These are phyloP conservation scores for Vigna hirtella DNA, from an alignment of 306 rosid genomes.

Conservation along the genomic window DNA sequence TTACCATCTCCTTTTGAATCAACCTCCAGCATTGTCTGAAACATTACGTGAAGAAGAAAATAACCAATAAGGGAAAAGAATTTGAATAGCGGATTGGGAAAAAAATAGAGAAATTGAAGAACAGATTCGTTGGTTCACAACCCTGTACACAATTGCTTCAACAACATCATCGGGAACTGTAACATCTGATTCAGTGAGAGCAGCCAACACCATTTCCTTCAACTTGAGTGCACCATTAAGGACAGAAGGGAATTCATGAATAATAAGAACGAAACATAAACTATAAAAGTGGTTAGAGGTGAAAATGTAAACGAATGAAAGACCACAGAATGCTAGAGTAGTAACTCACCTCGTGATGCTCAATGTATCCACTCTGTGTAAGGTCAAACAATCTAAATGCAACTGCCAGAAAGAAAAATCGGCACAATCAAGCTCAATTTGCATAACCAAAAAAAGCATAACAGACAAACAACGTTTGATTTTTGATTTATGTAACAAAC, in stretches of 20 bases:
- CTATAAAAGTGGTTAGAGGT: neutral
- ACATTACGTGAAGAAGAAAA: constrained; percentile 13
- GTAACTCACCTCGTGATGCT: constrained; percentile 55
- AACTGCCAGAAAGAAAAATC: constrained; percentile 51
- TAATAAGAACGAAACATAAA: constrained; percentile 6
- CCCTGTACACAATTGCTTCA: constrained; percentile 74
- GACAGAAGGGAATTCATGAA: constrained; percentile 19
- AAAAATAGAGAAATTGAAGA: constrained; percentile 18
- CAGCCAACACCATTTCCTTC: constrained; percentile 81
- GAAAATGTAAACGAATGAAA: neutral
- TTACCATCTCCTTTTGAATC: constrained; percentile 74
- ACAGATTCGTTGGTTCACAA: constrained; percentile 19
- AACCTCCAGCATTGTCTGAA: constrained; percentile 69
- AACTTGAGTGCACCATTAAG: constrained; percentile 50
- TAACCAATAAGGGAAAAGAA: neutral
- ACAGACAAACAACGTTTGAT: neutral
- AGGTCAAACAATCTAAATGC: constrained; percentile 82
- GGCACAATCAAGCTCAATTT: constrained; percentile 17
- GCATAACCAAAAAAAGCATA: neutral
- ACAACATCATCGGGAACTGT: constrained; percentile 56
- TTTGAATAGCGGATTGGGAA: neutral
- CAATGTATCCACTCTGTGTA: constrained; percentile 68
- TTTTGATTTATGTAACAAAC: constrained; percentile 33
- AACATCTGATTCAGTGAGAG: constrained; percentile 66
- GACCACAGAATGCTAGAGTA: constrained; percentile 20